phyloP scores from a whole-genome alignment of 2,329 filamentous ascomycete species.

The Fusarium albidum region DNA sequence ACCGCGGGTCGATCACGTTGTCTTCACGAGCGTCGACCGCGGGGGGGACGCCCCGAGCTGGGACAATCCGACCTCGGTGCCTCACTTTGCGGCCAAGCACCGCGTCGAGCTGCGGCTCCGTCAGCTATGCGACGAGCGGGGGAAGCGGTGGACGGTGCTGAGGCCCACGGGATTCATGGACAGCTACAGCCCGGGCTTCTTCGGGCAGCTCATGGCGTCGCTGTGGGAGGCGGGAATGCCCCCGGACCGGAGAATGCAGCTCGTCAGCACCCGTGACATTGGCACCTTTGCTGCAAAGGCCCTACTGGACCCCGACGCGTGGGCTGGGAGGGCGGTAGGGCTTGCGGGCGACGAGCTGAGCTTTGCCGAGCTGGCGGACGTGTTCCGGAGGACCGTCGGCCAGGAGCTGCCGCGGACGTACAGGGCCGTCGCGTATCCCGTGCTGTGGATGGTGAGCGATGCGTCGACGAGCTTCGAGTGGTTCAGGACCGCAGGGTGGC shows the following conservation, averaged over 20 bases:
- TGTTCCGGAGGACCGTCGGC: conserved; percentile 4
- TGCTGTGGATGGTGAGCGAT: conserved; percentile 22
- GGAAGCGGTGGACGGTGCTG: conserved; percentile 37
- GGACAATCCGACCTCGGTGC: conserved; percentile 22
- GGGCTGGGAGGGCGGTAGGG: conserved; percentile 8
- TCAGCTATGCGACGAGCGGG: background rate
- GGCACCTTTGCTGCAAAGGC: conserved; percentile 26
- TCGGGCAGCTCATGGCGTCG: conserved; percentile 39
- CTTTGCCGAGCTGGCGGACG: conserved; percentile 5
- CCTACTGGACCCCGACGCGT: background rate
- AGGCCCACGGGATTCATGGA: conserved; percentile 42
- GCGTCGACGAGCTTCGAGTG: conserved; percentile 26
- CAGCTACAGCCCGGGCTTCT: conserved; percentile 35
- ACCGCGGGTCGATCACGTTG: conserved; percentile 23
- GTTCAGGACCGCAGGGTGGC: conserved; percentile 25
- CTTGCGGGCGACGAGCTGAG: conserved; percentile 18
- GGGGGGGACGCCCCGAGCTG: conserved; percentile 21
- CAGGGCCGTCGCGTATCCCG: background rate
- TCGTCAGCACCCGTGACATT: conserved; percentile 40
- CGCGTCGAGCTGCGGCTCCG: conserved; percentile 25
- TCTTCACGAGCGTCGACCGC: conserved; percentile 31
- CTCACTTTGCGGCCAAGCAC: conserved; percentile 32
- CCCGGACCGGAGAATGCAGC: conserved; percentile 33
- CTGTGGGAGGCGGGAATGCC: conserved; percentile 39
- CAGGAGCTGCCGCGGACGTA: conserved; percentile 16